phyloP scores from a whole-genome alignment of 2,329 filamentous ascomycete species.

The Stemphylium vesicarium region DNA sequence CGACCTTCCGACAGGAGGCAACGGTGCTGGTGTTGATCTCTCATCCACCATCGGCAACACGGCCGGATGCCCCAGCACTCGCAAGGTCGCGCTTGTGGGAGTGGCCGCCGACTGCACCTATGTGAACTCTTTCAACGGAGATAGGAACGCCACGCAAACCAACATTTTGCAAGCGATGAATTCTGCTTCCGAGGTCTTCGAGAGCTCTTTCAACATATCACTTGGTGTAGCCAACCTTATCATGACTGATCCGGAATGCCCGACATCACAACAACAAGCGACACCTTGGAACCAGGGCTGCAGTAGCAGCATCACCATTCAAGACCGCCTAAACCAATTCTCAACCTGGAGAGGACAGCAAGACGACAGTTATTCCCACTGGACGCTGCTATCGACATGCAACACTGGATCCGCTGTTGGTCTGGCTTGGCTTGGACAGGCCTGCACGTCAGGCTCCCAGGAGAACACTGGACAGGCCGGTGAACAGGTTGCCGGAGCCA shows the following conservation, averaged over 20 bases:
- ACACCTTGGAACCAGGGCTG: slow-evolving; percentile 88
- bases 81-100: slow-evolving; percentile 89
- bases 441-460: slow-evolving; percentile 69
- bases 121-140: slow-evolving; percentile 73
- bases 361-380: slow-evolving; percentile 85
- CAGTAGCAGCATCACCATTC: slow-evolving; percentile 66
- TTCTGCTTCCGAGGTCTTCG: slow-evolving; percentile 84
- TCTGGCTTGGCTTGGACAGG: slow-evolving; percentile 89
- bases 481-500: slow-evolving; percentile 82
- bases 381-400: slow-evolving; percentile 86
- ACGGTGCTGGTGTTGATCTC: slow-evolving; percentile 81
- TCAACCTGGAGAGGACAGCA: slow-evolving; percentile 84
- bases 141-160: slow-evolving; percentile 69
- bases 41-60: slow-evolving; percentile 79
- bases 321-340: slow-evolving; percentile 82
- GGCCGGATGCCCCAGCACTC: slow-evolving; percentile 84
- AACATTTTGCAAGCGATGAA: slow-evolving; percentile 88
- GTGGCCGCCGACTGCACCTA: slow-evolving; percentile 95
- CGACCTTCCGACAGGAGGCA: slow-evolving; percentile 72
- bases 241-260: slow-evolving; percentile 76
- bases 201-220: slow-evolving; percentile 92
- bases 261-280: slow-evolving; percentile 67
- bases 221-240: slow-evolving; percentile 87
- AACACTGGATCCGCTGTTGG: slow-evolving; percentile 85
- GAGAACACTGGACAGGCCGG: slow-evolving; percentile 54